Base-by-base conservation (phyloP, 1,284 basidiomycete species). In the Apiotrichum akiyoshidainum region DNA sequence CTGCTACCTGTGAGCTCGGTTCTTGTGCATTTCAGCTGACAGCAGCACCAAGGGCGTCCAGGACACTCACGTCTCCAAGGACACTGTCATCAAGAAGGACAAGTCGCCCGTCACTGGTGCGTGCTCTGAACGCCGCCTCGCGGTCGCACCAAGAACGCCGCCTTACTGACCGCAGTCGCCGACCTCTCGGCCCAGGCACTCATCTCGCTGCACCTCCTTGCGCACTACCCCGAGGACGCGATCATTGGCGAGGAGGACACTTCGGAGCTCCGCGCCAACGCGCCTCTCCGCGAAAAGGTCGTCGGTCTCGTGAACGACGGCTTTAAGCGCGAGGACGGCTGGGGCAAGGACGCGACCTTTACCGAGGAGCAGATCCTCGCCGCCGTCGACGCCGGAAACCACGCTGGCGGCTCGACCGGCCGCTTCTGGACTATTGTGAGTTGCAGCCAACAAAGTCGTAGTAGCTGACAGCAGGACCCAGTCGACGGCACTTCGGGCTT, bases 241-340 rank as follows among this genome's bases (percentile, higher is more conserved):
- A 92, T 99, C 71, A 88, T 99, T 37, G 96, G 94, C 35, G 96
- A 99, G 78, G 96, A 99, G 78, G 92, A 97, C 74, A 87, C 94
- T 0, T 81, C 84, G 0, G 92, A 94, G 62, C 79, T 97, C 10
- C 84, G 89, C 12, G 72, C 71, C 2, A 74, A 77, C 54, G 83
- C 83, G 17, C 78, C 70, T 2, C 78, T 96, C 60, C 77, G 86
- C 33, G 80, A 84, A 33, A 84, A 90, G 52, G 89, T 99, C 55
- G 83, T 91, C 47, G 77, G 83, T 33, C 86, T 99, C 34, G 90
- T 92, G 9, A 94, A 92, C 70, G 88, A 92, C 52, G 86, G 90
- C 0, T 81, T 98, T 52, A 65, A 58, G 31, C 70, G 64, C 22
- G 74, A 70, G 45, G 67, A 59, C 21, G 70, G 68, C 7, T 75